phyloP scores from a whole-genome alignment of 495 filamentous ascomycete species.

The Corynascus novoguineensis region DNA sequence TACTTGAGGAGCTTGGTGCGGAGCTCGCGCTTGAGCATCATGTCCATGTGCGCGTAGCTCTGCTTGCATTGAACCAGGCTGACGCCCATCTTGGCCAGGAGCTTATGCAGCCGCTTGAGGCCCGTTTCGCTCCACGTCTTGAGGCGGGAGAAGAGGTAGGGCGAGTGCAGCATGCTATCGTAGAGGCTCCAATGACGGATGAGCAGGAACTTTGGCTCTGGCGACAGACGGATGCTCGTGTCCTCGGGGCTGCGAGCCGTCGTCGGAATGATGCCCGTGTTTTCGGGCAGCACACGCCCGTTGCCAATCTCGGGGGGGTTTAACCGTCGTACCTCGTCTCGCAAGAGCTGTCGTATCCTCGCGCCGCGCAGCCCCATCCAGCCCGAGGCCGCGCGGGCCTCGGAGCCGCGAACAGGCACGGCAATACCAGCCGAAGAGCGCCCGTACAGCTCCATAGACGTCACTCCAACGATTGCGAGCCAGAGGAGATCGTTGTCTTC shows the following conservation, averaged over 20 bases:
- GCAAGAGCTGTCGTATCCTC: slow-evolving; percentile 72
- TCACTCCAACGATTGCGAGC: slow-evolving; percentile 88
- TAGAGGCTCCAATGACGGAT: slow-evolving; percentile 96
- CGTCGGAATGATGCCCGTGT: slow-evolving; percentile 75
- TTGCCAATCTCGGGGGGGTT: slow-evolving; percentile 71
- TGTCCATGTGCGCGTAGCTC: slow-evolving; percentile 97
- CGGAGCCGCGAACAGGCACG: slow-evolving; percentile 54
- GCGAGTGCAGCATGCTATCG: slow-evolving; percentile 96
- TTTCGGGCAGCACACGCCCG: slow-evolving; percentile 47
- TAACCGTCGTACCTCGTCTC: slow-evolving; percentile 90
- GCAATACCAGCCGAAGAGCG: slow-evolving; percentile 74
- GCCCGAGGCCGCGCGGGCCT: slow-evolving; percentile 52
- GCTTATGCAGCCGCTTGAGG: slow-evolving; percentile 85
- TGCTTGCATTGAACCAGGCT: slow-evolving; percentile 89
- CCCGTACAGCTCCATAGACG: slow-evolving; percentile 85
- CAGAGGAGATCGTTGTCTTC: slow-evolving; percentile 97
- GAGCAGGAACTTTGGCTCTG: slow-evolving; percentile 89
- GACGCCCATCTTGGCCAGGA: slow-evolving; percentile 97
- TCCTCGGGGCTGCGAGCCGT: slow-evolving; percentile 85
- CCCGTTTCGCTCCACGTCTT: slow-evolving; percentile 93
- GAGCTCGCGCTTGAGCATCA: slow-evolving; percentile 86
- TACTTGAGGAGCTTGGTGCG: slow-evolving; percentile 84
- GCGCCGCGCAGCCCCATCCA: slow-evolving; percentile 82
- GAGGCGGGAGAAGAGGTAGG: slow-evolving; percentile 85
- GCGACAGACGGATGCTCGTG: slow-evolving; percentile 84